A percentile compares a stretch with the other conserved stretches of the same genome.
phyloP scores from a whole-genome alignment of 139 green algal species.

The Coccomyxa sp. region DNA sequence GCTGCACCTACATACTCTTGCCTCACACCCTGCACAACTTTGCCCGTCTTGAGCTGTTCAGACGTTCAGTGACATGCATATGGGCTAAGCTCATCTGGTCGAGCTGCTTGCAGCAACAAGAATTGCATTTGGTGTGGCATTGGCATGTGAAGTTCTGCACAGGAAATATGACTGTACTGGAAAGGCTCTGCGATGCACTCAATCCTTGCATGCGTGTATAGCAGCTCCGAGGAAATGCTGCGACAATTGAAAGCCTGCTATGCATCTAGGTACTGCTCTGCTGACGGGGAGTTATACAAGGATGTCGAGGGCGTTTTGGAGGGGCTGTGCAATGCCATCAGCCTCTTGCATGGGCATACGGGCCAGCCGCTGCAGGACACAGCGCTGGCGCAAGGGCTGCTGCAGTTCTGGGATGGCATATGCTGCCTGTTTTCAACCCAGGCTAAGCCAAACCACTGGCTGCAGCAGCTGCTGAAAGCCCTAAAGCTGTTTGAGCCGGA shows the following conservation, averaged over 20 bases:
- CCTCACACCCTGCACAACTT: too few species aligned
- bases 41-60: too few species aligned
- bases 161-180: too few species aligned
- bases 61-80: too few species aligned
- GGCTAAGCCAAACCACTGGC: conserved; percentile 31
- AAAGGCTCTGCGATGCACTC: too few species aligned
- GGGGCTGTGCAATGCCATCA: conserved; percentile 14
- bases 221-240: neutral
- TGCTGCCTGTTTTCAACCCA: conserved; percentile 19
- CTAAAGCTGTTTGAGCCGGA: conserved; percentile 22
- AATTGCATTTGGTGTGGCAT: too few species aligned
- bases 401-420: conserved; percentile 32
- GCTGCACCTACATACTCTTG: too few species aligned
- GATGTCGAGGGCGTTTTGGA: conserved; percentile 27
- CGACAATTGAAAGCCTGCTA: neutral
- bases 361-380: neutral
- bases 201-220: too few species aligned
- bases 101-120: too few species aligned
- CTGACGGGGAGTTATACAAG: conserved; percentile 39
- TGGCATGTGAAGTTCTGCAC: too few species aligned
- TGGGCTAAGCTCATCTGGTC: too few species aligned
- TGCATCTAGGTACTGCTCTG: conserved; percentile 1
- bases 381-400: neutral
- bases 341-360: conserved; percentile 4
- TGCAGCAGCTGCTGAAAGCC: conserved; percentile 22